phyloP scores from a whole-genome alignment of 164 flowering plant species.

The Platanus orientalis region DNA sequence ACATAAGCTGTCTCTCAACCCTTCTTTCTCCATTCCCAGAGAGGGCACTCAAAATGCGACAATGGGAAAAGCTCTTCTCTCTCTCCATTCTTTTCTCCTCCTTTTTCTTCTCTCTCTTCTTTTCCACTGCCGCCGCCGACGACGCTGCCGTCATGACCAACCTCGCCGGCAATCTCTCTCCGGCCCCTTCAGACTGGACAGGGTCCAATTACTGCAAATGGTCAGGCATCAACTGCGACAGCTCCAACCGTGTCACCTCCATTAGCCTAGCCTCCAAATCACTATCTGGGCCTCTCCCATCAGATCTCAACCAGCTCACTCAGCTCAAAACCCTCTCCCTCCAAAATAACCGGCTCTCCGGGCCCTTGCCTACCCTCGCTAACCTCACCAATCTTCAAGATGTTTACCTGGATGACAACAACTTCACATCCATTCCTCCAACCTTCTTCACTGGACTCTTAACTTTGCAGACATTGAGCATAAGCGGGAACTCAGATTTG shows the following conservation, averaged over 20 bases:
- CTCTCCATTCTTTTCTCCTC: not conserved
- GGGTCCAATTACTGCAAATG: slow-evolving; percentile 32
- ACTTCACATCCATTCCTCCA: slow-evolving; percentile 25
- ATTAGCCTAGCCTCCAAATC: slow-evolving; percentile 23
- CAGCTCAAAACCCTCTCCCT: slow-evolving; percentile 22
- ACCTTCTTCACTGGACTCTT: slow-evolving; percentile 24
- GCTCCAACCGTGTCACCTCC: slow-evolving; percentile 18
- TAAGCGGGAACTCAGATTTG: slow-evolving; percentile 24
- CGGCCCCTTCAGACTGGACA: slow-evolving; percentile 28
- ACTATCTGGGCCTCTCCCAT: slow-evolving; percentile 31
- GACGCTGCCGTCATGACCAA: slow-evolving; percentile 28
- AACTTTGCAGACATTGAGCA: slow-evolving; percentile 14
- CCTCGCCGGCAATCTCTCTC: slow-evolving; percentile 14
- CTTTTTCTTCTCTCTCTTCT: slow-evolving; percentile 7
- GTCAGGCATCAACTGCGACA: slow-evolving; percentile 26
- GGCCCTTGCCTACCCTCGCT: slow-evolving; percentile 28
- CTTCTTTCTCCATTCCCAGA: too few relatives aligned
- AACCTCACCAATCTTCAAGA: slow-evolving; percentile 19
- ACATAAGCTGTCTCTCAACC: too few relatives aligned
- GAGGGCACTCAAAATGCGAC: slow-evolving; percentile 2
- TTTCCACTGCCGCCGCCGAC: slow-evolving; percentile 19
- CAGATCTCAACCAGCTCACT: slow-evolving; percentile 27
- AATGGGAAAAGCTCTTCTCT: not conserved
- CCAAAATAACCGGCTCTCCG: slow-evolving; percentile 27
- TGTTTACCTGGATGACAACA: slow-evolving; percentile 24